Conservation (phyloP, 192 early-diverging fungal species). For the Jimgerdemannia lactiflua region DNA sequence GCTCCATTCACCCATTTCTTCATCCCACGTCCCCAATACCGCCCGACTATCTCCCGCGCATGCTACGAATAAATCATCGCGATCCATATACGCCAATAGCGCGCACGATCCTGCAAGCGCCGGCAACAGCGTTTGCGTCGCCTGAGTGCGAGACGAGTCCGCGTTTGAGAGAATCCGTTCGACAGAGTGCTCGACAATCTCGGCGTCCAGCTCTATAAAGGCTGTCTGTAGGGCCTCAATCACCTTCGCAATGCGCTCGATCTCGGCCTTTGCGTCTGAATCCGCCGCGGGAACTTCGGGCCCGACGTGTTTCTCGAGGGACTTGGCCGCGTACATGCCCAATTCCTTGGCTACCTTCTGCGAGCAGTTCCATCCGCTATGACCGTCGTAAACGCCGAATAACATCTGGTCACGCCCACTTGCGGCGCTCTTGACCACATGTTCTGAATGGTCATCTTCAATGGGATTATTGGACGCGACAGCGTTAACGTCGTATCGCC, state of each 20-base stretch:
- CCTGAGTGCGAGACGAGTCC: background rate
- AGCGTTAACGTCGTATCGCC: background rate
- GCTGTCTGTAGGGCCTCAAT: background rate
- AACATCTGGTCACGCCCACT: background rate
- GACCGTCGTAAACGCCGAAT: background rate
- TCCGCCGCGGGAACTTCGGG: background rate
- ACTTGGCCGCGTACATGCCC: background rate
- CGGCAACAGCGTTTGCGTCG: constrained; percentile 1
- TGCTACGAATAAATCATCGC: constrained; percentile 46
- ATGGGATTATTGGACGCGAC: constrained; percentile 1
- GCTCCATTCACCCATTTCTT: constrained; percentile 35
- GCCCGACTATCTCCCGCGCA: constrained; percentile 56
- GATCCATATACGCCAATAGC: constrained; percentile 50
- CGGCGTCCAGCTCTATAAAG: background rate
- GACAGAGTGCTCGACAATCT: background rate
- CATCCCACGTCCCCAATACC: constrained; percentile 28
- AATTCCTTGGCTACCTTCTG: constrained; percentile 1
- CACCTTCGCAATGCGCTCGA: background rate
- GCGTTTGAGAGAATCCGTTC: background rate
- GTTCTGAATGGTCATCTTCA: constrained; percentile 1
- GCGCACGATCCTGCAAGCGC: constrained; percentile 44
- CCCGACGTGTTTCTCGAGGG: background rate
- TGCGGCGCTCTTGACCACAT: background rate
- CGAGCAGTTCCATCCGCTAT: constrained; percentile 7
- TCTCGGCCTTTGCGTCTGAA: background rate